A percentile compares a stretch with the other conserved stretches of the same genome.
phyloP scores from a whole-genome alignment of 768 basidiomycete genomes.

The Tulasnella sp. region DNA sequence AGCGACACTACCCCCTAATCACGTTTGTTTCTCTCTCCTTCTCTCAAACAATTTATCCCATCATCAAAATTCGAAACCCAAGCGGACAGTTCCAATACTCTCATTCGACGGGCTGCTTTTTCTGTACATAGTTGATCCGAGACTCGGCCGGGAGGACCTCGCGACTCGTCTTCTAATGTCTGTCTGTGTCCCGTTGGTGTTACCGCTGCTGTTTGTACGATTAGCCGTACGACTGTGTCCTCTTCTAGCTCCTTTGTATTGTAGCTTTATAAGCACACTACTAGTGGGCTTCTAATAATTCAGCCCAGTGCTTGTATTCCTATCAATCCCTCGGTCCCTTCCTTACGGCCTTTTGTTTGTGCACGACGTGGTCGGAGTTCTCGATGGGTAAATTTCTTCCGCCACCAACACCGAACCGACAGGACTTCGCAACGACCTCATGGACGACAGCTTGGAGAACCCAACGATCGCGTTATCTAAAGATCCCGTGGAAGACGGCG shows the following conservation, averaged over 20 bases:
- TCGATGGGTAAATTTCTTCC: neutral
- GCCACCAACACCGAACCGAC: neutral
- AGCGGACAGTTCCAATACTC: neutral
- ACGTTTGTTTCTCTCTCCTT: neutral
- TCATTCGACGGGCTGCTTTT: neutral
- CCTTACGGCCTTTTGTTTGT: neutral
- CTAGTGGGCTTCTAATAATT: slow-evolving; percentile 8
- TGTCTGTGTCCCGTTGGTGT: neutral
- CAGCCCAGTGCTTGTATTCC: neutral
- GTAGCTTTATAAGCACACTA: neutral
- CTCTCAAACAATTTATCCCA: slow-evolving; percentile 9
- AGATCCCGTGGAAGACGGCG: slow-evolving; percentile 48
- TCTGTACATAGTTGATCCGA: slow-evolving; percentile 9
- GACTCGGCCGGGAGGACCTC: slow-evolving; percentile 6
- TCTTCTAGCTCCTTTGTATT: neutral
- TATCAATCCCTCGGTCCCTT: neutral
- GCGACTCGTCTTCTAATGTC: neutral
- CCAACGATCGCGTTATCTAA: slow-evolving; percentile 37
- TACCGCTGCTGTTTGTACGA: neutral
- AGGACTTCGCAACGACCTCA: neutral
- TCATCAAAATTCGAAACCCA: neutral
- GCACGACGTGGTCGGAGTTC: neutral
- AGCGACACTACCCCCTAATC: neutral
- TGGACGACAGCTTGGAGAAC: slow-evolving; percentile 32
- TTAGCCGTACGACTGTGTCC: neutral